Evolutionary conservation across 208 protist species (phyloP).

Genomic region (Leishmania major): DNA sequence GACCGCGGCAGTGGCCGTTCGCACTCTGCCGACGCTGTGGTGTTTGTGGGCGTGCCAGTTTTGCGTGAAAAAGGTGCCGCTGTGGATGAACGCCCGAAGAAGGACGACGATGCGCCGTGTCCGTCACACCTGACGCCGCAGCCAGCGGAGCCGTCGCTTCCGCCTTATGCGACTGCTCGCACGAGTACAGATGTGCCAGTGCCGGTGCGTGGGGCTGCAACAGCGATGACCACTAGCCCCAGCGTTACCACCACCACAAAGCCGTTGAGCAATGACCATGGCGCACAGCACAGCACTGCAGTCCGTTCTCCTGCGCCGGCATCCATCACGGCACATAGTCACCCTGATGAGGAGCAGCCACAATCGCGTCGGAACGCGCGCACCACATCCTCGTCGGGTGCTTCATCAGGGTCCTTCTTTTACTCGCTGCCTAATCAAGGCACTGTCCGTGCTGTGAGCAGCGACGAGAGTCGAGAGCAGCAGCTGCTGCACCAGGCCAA

Average conservation of each 20-base stretch:
- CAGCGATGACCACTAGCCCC: not conserved
- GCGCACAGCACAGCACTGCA: not conserved
- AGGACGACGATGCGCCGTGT: not conserved
- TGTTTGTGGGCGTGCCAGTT: not conserved
- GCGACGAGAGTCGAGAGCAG: not conserved
- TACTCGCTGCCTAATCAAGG: constrained; percentile 18
- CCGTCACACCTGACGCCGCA: not conserved
- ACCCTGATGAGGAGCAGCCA: not conserved
- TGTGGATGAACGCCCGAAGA: not conserved
- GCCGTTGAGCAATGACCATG: not conserved
- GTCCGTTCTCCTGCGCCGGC: not conserved
- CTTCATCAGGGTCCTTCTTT: constrained; percentile 14
- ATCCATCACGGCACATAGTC: not conserved
- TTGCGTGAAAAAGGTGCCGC: not conserved
- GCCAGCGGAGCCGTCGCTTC: not conserved
- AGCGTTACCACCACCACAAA: not conserved
- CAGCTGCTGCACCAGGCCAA: not conserved
- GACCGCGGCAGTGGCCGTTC: not conserved
- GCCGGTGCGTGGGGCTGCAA: not conserved
- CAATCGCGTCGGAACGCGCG: not conserved
- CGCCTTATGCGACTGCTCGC: not conserved
- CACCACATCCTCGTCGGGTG: not conserved
- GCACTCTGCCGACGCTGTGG: not conserved
- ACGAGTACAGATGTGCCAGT: not conserved
- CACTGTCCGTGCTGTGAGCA: not conserved